phyloP scores from a whole-genome alignment of 192 early-diverging fungal genomes.

The Pecoramyces ruminantium region DNA sequence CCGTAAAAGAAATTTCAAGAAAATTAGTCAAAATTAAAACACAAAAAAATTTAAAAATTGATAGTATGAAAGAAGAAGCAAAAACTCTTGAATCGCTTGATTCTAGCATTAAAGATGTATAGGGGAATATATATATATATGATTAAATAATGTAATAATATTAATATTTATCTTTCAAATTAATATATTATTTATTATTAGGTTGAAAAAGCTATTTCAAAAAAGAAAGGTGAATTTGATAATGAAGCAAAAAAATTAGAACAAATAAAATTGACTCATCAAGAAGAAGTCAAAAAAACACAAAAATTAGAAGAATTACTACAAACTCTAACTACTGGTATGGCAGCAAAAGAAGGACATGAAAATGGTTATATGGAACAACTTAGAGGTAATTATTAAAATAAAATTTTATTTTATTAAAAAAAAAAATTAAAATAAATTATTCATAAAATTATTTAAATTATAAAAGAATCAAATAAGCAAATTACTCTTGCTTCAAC shows the following conservation, averaged over 20 bases:
- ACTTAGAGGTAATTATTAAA: conserved; percentile 37
- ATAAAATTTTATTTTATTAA: no score
- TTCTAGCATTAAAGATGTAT: conserved; percentile 15
- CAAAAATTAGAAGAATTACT: conserved; percentile 64
- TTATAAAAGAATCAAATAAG: conserved; percentile 42
- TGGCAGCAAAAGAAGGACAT: conserved; percentile 76
- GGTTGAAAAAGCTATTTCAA: conserved; percentile 20
- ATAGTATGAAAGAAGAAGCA: conserved; percentile 61
- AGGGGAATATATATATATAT: no score
- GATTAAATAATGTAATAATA: no score
- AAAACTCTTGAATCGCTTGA: conserved; percentile 10
- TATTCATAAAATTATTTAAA: no score
- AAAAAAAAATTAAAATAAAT: no score
- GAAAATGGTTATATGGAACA: conserved; percentile 95
- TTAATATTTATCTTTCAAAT: no score
- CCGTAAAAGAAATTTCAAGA: conserved; percentile 58
- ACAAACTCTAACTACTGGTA: conserved; percentile 82
- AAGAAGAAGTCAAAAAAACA: conserved; percentile 34
- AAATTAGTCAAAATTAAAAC: conserved; percentile 68
- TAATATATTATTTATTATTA: no score
- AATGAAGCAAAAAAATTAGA: conserved; percentile 23
- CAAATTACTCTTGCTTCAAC: conserved; percentile 43
- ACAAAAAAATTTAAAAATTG: conserved; percentile 62
- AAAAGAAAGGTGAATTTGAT: conserved; percentile 15
- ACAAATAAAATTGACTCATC: conserved; percentile 23